Evolutionary conservation across 2,329 filamentous ascomycete species (phyloP), one percentile per base, ranked within the genome.

Genomic region (Byssothecium circinans): DNA sequence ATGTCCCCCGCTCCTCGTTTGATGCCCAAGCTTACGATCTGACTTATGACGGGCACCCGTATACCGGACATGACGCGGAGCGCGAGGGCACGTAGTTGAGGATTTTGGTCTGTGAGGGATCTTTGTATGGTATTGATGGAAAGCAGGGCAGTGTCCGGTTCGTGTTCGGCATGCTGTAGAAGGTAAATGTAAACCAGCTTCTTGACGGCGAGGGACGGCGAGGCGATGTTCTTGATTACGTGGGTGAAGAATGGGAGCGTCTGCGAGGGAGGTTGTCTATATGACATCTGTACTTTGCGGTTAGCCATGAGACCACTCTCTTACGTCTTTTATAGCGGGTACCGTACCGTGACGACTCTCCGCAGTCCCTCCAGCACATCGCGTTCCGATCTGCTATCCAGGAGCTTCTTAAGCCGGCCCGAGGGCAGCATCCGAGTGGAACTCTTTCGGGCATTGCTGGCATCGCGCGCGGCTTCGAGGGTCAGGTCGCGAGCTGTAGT

Each of bases 71-170:
- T 99, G 56, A 94, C 96, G 54, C 91, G 89, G 53, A 99, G 79
- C 0, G 94, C 94, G 63, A 99, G 86, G 18, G 92, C 90, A 57
- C 94, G 86, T 17, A 96, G 85, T 66, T 95, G 88, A 1, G 94
- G 89, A 69, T 91, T 96, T 48, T 86, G 80, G 72, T 99, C 94
- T 19, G 91, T 95, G 49, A 99, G 82, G 8, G 92, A 96, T 74
- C 96, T 97, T 68, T 99, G 94, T 61, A 99, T 97, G 6, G 94
- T 95, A 74, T 99, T 99, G 81, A 99, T 96, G 49, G 91, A 96
- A 36, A 99, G 81, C 30, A 99, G 81, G 17, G 94, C 91, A 37
- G 96, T 88, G 73, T 99, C 94, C 48, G 92, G 94, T 66, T 97
- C 94, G 55, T 91, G 85, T 70, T 97, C 94, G 69, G 94, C 94